phyloP scores from a whole-genome alignment of 2,329 filamentous ascomycete species.

The Gnomoniopsis smithogilvyi region DNA sequence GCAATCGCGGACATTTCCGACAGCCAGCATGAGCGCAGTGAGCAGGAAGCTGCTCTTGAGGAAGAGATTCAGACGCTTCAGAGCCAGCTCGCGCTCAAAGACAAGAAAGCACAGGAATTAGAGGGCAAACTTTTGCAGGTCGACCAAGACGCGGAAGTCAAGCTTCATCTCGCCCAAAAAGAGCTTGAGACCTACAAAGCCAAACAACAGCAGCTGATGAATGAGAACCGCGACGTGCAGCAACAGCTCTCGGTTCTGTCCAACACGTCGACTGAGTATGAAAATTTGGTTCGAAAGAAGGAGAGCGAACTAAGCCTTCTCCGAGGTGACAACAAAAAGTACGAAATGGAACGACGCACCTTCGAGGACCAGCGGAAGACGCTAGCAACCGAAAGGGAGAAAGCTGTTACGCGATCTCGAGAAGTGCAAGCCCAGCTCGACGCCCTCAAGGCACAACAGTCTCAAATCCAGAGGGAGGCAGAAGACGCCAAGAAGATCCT shows the following conservation, averaged over 20 bases:
- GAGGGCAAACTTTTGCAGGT: constrained; percentile 79
- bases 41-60: constrained; percentile 71
- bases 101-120: constrained; percentile 83
- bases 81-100: constrained; percentile 84
- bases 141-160: constrained; percentile 86
- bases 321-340: constrained; percentile 78
- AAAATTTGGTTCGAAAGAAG: constrained; percentile 88
- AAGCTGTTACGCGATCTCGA: constrained; percentile 69
- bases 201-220: constrained; percentile 71
- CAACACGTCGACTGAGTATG: constrained; percentile 89
- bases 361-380: constrained; percentile 76
- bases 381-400: constrained; percentile 74
- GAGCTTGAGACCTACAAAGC: constrained; percentile 72
- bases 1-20: constrained; percentile 69
- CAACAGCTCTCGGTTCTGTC: constrained; percentile 85
- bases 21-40: constrained; percentile 68
- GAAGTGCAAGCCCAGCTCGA: constrained; percentile 86
- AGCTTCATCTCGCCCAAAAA: constrained; percentile 73
- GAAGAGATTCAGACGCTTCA: constrained; percentile 89
- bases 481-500: constrained; percentile 83
- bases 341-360: constrained; percentile 73
- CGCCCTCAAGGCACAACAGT: constrained; percentile 79
- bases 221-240: constrained; percentile 79
- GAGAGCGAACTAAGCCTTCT: constrained; percentile 89
- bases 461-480: constrained; percentile 82